These are phyloP conservation scores for Selaginella moellendorffii DNA, from an alignment of 75 land plant species.

Conservation along the genomic window DNA sequence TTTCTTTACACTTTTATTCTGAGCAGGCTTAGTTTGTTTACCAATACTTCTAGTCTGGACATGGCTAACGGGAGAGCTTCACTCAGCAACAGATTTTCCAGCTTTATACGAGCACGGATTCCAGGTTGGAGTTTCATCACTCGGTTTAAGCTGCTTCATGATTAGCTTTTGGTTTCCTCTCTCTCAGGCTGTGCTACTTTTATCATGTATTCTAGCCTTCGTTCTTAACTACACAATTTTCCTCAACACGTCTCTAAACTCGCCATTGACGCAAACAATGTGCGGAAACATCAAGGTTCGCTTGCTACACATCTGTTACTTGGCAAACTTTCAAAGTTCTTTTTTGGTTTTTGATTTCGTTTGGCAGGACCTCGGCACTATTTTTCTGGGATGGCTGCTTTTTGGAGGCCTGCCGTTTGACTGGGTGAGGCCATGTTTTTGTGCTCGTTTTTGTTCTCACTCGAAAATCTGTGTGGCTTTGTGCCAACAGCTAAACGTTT, in stretches of 20 bases:
- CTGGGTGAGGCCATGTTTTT: constrained; percentile 36
- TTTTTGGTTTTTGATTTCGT: no score
- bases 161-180: background rate
- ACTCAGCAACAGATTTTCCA: background rate
- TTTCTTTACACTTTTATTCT: no score
- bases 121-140: no score
- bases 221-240: background rate
- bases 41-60: constrained; percentile 1
- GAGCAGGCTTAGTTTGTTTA: constrained; percentile 26
- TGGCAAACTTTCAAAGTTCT: no score
- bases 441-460: no score
- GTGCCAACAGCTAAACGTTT: constrained; percentile 70
- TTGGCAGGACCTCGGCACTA: constrained; percentile 10
- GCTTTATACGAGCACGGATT: background rate
- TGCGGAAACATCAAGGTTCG: constrained; percentile 49
- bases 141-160: no score
- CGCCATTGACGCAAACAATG: constrained; percentile 6
- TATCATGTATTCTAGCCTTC: constrained; percentile 6
- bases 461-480: constrained; percentile 11
- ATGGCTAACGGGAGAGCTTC: background rate
- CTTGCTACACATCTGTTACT: no score
- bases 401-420: constrained; percentile 87
- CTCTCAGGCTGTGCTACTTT: constrained; percentile 1
- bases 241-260: constrained; percentile 7
- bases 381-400: constrained; percentile 2